These are phyloP conservation scores for Suhomyces sp. DNA, from an alignment of 805 yeast genomes.

Conservation along the genomic window DNA sequence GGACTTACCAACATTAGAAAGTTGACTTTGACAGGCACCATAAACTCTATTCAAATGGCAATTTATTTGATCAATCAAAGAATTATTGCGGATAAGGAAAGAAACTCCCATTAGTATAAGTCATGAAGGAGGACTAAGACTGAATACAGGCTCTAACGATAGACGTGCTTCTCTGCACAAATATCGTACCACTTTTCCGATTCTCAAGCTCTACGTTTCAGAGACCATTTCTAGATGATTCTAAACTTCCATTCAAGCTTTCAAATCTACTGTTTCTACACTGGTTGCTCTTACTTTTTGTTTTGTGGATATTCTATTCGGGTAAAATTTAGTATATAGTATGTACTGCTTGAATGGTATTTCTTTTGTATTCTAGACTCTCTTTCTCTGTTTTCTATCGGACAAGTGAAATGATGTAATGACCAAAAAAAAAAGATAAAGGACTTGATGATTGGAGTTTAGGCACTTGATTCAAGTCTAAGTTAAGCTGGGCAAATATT, in stretches of 20 bases:
- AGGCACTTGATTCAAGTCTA: neutral
- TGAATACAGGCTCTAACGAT: neutral
- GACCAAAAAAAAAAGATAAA: neutral
- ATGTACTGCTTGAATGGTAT: conserved; percentile 1
- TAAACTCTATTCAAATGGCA: conserved; percentile 69
- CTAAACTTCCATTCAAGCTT: neutral
- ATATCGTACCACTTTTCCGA: neutral
- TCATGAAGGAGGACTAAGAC: neutral
- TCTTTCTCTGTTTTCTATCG: neutral
- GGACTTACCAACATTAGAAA: conserved; percentile 49
- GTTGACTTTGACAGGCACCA: conserved; percentile 64
- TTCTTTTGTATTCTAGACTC: conserved; percentile 1
- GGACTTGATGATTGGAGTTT: neutral
- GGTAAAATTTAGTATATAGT: neutral
- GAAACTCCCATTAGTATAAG: conserved; percentile 24
- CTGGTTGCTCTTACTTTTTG: neutral
- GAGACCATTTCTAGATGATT: neutral
- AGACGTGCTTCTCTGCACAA: neutral
- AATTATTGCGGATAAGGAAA: conserved; percentile 62
- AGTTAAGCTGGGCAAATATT: neutral
- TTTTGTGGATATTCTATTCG: neutral
- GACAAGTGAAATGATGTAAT: neutral
- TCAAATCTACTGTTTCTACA: neutral
- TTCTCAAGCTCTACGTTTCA: neutral
- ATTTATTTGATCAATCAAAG: conserved; percentile 68